Evolutionary conservation across 1,284 basidiomycete species (phyloP).

Genomic region (Athelia psychrophila): DNA sequence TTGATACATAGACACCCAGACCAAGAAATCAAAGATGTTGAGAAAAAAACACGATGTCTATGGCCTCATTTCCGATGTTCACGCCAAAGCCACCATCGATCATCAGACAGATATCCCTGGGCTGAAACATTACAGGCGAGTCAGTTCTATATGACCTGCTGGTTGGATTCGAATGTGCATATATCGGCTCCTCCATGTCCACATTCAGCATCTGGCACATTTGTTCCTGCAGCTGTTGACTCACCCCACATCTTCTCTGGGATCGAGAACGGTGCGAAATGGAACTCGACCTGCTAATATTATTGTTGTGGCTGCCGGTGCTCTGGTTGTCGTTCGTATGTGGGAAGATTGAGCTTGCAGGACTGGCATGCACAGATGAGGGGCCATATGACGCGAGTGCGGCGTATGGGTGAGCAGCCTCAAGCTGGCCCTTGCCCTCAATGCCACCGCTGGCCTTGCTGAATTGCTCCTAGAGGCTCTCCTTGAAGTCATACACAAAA

Average conservation of each 20-base stretch:
- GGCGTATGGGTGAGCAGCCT: constrained; percentile 59
- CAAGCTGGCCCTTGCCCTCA: constrained; percentile 56
- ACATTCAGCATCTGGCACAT: constrained; percentile 27
- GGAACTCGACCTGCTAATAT: no score
- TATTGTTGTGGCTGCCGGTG: not conserved
- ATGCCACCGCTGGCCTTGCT: constrained; percentile 48
- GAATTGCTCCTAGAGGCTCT: constrained; percentile 87
- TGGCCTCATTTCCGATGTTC: no score
- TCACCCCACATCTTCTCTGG: not conserved
- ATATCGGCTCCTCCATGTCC: constrained; percentile 14
- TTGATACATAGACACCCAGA: no score
- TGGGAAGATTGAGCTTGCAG: constrained; percentile 47
- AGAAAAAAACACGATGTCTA: no score
- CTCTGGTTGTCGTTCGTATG: constrained; percentile 21
- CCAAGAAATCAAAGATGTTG: no score
- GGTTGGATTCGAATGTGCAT: not conserved
- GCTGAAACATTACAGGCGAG: no score
- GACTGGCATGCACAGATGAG: constrained; percentile 54
- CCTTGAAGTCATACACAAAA: constrained; percentile 82
- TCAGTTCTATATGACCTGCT: no score
- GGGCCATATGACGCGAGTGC: constrained; percentile 18
- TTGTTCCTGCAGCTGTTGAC: constrained; percentile 23
- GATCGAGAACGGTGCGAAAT: no score
- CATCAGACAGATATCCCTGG: no score
- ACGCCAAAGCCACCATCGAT: no score